Conservation (phyloP, 1,139 yeast genomes). For the Arxiozyma slooffiae region DNA sequence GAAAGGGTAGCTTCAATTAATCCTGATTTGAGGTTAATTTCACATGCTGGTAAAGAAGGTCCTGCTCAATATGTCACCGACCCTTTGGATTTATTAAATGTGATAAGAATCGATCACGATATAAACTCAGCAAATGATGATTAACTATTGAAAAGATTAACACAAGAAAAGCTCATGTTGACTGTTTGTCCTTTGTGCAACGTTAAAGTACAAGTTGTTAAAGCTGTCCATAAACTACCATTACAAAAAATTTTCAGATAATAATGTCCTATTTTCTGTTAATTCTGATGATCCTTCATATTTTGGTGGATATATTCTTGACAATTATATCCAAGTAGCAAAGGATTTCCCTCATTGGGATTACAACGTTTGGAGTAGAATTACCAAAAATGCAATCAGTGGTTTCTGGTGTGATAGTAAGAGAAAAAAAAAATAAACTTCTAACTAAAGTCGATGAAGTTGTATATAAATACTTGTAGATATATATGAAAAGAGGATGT, state of each 20-base stretch:
- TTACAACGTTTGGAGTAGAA: slow-evolving; percentile 45
- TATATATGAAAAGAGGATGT: no score
- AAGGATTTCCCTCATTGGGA: slow-evolving; percentile 49
- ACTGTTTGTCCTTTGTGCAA: slow-evolving; percentile 72
- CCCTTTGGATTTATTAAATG: slow-evolving; percentile 49
- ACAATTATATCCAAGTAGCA: slow-evolving; percentile 60
- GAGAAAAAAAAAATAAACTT: slow-evolving; percentile 40
- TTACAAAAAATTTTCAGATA: slow-evolving; percentile 47
- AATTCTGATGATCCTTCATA: slow-evolving; percentile 84
- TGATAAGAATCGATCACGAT: slow-evolving; percentile 71
- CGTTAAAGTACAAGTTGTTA: slow-evolving; percentile 63
- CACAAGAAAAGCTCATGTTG: slow-evolving; percentile 44
- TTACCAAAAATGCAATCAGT: slow-evolving; percentile 51
- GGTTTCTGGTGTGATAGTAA: slow-evolving; percentile 62
- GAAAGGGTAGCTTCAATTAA: slow-evolving; percentile 36
- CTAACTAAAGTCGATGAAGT: slow-evolving; percentile 39
- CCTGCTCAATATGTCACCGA: slow-evolving; percentile 52
- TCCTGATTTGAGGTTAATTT: slow-evolving; percentile 53
- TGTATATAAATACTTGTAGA: slow-evolving; percentile 38
- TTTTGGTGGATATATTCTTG: slow-evolving; percentile 73
- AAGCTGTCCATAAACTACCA: slow-evolving; percentile 57
- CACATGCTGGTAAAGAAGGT: slow-evolving; percentile 87
- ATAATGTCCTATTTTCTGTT: slow-evolving; percentile 59
- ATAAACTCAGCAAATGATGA: slow-evolving; percentile 49
- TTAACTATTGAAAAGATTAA: slow-evolving; percentile 45